Conservation (phyloP, 108 stramenopile genomes). For the Heterococcus sp. region DNA sequence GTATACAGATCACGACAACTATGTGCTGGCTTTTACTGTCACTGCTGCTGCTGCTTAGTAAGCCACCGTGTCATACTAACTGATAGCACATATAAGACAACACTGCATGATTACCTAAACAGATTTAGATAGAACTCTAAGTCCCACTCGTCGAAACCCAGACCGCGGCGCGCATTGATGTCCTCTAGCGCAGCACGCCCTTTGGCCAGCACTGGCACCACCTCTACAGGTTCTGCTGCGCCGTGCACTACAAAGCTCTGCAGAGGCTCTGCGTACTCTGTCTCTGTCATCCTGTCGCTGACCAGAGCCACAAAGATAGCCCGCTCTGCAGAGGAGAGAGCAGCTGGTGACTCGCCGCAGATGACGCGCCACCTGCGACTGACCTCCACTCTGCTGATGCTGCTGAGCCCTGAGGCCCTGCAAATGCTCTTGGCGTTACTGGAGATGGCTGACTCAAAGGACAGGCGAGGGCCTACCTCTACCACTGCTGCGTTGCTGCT, state of each 20-base stretch:
- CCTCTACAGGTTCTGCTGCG: conserved; percentile 61
- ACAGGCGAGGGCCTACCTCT: conserved; percentile 96
- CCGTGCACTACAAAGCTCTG: conserved; percentile 68
- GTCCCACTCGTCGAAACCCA: conserved; percentile 98
- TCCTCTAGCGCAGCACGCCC: conserved; percentile 82
- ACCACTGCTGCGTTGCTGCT: conserved; percentile 49
- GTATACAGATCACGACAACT: too few species aligned
- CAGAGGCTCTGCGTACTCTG: conserved; percentile 73
- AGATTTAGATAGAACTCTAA: conserved; percentile 92
- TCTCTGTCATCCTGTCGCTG: conserved; percentile 98
- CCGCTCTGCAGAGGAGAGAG: conserved; percentile 43
- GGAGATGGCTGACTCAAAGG: conserved; percentile 91
- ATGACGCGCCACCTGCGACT: conserved; percentile 9
- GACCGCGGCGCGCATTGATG: conserved; percentile 80
- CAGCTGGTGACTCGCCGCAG: too few species aligned
- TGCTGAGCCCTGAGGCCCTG: conserved; percentile 69
- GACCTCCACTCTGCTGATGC: conserved; percentile 75
- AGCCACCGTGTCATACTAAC: too few species aligned
- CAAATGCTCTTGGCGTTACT: conserved; percentile 90
- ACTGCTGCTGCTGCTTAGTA: too few species aligned
- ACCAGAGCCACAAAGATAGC: conserved; percentile 61
- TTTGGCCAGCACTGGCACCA: conserved; percentile 83
- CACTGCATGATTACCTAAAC: conserved; percentile 78
- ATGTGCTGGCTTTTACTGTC: too few species aligned
- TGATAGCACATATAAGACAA: too few species aligned